Base-by-base conservation (phyloP, 805 yeast genomes). In the Clavispora vitiphila region DNA sequence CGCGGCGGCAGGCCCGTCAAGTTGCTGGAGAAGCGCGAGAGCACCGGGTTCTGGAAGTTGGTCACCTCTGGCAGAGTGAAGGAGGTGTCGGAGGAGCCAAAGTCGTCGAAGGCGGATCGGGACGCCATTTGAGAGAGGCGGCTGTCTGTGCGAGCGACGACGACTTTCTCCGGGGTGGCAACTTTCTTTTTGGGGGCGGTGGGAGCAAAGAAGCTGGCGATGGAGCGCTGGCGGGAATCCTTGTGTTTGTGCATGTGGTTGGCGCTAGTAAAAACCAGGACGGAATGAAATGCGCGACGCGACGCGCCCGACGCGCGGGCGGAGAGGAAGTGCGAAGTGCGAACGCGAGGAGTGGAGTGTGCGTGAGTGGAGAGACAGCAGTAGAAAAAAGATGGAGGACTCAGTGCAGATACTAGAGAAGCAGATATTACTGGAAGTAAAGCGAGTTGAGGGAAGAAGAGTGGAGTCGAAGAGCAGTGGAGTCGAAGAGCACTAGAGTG, bases 11-110 rank as follows among this genome's bases (percentile, higher is more conserved):
- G 58, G 35, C 44, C 55, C 35, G 41, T 39, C 19, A 43, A 26
- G 29, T 35, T 37, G 15, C 48, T 39, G 12, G 47, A 34, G 20
- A 39, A 37, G 23, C 37, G 42, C 24, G 54, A 44, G 25, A 64
- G 40, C 12, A 49, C 42, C 11, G 71, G 69, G 41, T 60, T 66
- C 38, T 61, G 50, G 51, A 67, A 67, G 51, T 68, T 69, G 24
- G 54, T 58, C 14, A 66, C 49, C 42, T 66, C 72, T 0, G 67
- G 61, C 4, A 69, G 61, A n/a, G 53, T 67, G 39, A 62, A 58
- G 1, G 73, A 66, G 6, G 67, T 65, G 37, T 65, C 70, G 12
- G 54, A 50, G 40, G 49, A 44, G 12, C 47, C 46, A 10, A 44
- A 34, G 35, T 50, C 54, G 15, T 50, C 54, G 16, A 50, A 50